Conservation (phyloP, 2,329 filamentous ascomycete genomes). For the Colletotrichum lentis region DNA sequence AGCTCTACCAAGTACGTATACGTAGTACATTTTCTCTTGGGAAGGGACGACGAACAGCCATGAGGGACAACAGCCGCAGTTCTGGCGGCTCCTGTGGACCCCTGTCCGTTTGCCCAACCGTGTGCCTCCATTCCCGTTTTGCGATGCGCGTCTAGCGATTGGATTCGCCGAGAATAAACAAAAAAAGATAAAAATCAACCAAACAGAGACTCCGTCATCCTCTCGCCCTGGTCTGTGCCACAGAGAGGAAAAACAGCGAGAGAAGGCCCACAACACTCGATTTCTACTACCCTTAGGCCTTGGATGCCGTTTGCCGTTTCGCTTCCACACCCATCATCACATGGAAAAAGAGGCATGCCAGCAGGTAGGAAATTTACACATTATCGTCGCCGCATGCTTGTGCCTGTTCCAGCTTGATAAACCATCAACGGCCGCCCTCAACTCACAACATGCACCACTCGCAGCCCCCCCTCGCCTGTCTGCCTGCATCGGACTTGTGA, state of each 20-base stretch:
- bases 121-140: conserved; percentile 25
- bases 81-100: background rate
- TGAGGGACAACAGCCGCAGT: background rate
- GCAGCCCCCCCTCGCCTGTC: background rate
- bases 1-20: background rate
- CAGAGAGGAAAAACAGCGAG: conserved; percentile 23
- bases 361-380: background rate
- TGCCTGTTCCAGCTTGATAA: background rate
- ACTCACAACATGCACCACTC: background rate
- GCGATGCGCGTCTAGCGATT: conserved; percentile 23
- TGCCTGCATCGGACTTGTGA: background rate
- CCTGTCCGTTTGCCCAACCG: conserved; percentile 25
- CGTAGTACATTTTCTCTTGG: too few species aligned
- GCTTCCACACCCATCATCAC: background rate
- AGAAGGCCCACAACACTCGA: conserved; percentile 14
- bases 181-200: too few species aligned
- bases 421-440: background rate
- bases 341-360: background rate
- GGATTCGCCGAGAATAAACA: background rate
- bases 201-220: background rate
- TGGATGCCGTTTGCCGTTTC: background rate
- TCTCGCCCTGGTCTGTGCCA: background rate
- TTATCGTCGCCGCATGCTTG: background rate
- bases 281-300: background rate
- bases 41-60: background rate